These are phyloP conservation scores for Metrosideros polymorpha DNA, from an alignment of 441 rosid genomes.

Conservation along the genomic window DNA sequence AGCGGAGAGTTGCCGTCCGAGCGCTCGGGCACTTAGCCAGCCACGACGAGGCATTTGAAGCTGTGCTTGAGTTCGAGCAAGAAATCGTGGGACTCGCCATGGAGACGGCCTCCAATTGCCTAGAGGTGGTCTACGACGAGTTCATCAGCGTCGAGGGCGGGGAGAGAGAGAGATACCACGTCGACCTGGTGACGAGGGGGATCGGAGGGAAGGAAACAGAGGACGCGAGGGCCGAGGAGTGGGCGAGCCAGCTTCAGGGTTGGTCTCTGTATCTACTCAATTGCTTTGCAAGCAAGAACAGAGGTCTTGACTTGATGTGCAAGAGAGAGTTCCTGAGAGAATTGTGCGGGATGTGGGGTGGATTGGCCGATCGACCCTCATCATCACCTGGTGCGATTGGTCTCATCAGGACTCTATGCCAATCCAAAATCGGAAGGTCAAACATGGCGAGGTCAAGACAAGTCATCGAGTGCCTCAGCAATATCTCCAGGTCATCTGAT, in stretches of 20 bases:
- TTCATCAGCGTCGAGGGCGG: conserved; percentile 39
- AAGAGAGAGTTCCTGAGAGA: conserved; percentile 31
- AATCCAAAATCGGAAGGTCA: conserved; percentile 41
- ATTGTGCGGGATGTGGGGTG: conserved; percentile 60
- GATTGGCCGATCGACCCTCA: conserved; percentile 38
- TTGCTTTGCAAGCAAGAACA: conserved; percentile 53
- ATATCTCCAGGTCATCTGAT: conserved; percentile 56
- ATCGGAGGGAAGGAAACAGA: conserved; percentile 47
- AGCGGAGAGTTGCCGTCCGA: conserved; percentile 76
- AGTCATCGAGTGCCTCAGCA: conserved; percentile 38
- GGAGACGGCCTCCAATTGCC: conserved; percentile 38
- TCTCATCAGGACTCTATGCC: conserved; percentile 44
- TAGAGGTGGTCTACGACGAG: conserved; percentile 30
- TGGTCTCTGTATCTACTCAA: conserved; percentile 73
- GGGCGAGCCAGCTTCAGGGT: conserved; percentile 67
- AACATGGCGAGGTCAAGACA: conserved; percentile 23
- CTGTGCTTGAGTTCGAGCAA: conserved; percentile 32
- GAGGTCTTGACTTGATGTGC: conserved; percentile 38
- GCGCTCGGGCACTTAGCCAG: conserved; percentile 68
- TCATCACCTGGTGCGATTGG: conserved; percentile 44
- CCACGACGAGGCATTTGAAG: conserved; percentile 49
- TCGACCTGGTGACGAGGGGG: conserved; percentile 70
- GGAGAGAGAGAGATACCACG: conserved; percentile 53
- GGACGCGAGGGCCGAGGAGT: conserved; percentile 65
- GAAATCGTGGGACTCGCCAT: conserved; percentile 39